phyloP scores from a whole-genome alignment of 371 early-diverging fungal genomes.

The Circinella minor region DNA sequence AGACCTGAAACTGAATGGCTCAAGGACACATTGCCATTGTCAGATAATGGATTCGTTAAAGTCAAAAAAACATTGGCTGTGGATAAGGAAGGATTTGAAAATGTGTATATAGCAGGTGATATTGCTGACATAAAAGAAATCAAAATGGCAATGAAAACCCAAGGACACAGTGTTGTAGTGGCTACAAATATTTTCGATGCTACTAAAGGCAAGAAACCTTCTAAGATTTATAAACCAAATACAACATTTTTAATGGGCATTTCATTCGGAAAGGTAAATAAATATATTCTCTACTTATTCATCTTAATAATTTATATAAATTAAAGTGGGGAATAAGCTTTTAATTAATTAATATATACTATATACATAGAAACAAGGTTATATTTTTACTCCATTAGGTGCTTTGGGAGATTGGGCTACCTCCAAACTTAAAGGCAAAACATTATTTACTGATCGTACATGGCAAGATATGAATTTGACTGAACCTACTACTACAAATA shows the following conservation, averaged over 20 bases:
- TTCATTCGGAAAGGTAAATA: background rate
- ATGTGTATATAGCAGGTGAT: slow-evolving; percentile 67
- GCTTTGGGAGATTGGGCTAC: background rate
- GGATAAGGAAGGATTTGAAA: slow-evolving; percentile 30
- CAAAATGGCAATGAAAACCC: slow-evolving; percentile 55
- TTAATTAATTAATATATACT: background rate
- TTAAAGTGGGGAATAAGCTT: too few relatives aligned
- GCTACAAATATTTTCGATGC: slow-evolving; percentile 47
- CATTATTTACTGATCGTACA: background rate
- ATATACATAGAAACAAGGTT: slow-evolving; percentile 1
- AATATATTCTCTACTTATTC: background rate
- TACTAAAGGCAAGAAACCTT: slow-evolving; percentile 16
- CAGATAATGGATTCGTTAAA: slow-evolving; percentile 27
- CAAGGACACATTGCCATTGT: slow-evolving; percentile 16
- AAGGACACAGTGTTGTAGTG: slow-evolving; percentile 40
- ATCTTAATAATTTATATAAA: too few relatives aligned
- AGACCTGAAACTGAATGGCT: slow-evolving; percentile 31
- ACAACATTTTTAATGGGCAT: background rate
- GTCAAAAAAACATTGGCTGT: slow-evolving; percentile 65
- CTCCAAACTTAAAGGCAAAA: background rate
- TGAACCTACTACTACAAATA: background rate
- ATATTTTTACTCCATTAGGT: background rate
- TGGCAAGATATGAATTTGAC: background rate
- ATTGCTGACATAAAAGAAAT: slow-evolving; percentile 52
- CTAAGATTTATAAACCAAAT: background rate